Percentiles rank a stretch among this genome's conserved stretches.
Evolutionary conservation across 257 asterid genomes (phyloP).

Genomic region (Schizonepeta tenuifolia): DNA sequence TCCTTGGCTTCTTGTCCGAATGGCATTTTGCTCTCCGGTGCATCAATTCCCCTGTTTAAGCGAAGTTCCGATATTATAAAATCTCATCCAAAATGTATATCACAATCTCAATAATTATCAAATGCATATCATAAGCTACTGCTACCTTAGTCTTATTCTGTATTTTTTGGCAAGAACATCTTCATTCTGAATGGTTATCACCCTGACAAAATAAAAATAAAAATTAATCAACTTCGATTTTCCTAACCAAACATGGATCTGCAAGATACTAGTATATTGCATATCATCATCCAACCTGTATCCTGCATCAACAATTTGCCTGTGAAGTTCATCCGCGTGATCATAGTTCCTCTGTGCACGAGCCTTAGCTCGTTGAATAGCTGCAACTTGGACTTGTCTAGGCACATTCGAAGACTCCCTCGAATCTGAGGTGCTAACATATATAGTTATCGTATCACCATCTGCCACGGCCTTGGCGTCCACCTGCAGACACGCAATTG

Average conservation of each 20-base stretch:
- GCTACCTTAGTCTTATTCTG: slow-evolving; percentile 85
- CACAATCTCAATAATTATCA: background rate
- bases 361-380: slow-evolving; percentile 65
- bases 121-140: slow-evolving; percentile 9
- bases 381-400: slow-evolving; percentile 61
- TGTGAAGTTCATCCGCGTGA: slow-evolving; percentile 75
- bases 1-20: slow-evolving; percentile 83
- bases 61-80: background rate
- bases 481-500: slow-evolving; percentile 45
- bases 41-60: slow-evolving; percentile 82
- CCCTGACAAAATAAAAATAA: no score
- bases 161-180: slow-evolving; percentile 86
- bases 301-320: slow-evolving; percentile 71
- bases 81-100: background rate
- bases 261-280: background rate
- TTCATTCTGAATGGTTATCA: slow-evolving; percentile 54
- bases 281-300: slow-evolving; percentile 50
- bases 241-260: background rate
- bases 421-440: slow-evolving; percentile 57
- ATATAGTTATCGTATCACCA: slow-evolving; percentile 91
- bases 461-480: slow-evolving; percentile 94
- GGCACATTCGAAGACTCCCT: slow-evolving; percentile 80
- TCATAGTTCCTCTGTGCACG: slow-evolving; percentile 65
- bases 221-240: background rate
- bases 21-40: slow-evolving; percentile 92